Percentiles rank a stretch among this genome's conserved stretches.
These are phyloP conservation scores for Rosellinia necatrix DNA, from an alignment of 2,329 filamentous ascomycete genomes.

Conservation along the genomic window DNA sequence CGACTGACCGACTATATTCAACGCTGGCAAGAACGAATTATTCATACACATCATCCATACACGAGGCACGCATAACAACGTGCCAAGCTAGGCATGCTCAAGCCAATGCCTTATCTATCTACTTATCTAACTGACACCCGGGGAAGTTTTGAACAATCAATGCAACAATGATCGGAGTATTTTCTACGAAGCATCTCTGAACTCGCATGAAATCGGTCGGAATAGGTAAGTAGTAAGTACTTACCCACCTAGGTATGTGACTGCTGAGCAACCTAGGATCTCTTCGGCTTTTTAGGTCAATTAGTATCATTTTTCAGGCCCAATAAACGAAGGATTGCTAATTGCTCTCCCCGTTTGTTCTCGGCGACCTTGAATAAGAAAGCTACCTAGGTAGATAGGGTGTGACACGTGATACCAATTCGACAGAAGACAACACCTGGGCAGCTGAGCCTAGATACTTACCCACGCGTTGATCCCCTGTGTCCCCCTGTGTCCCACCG, in stretches of 20 bases:
- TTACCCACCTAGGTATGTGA: neutral
- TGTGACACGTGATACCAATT: neutral
- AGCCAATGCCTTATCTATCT: neutral
- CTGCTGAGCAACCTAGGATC: neutral
- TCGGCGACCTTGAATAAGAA: neutral
- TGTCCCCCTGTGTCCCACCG: no score
- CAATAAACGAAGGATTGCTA: neutral
- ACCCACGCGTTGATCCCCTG: no score
- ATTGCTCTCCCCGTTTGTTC: neutral
- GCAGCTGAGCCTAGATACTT: neutral
- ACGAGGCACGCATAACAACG: no score
- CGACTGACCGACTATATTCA: no score
- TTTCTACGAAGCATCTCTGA: neutral
- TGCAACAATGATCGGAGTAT: neutral
- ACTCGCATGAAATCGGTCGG: neutral
- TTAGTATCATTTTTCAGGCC: neutral
- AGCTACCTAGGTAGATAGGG: neutral
- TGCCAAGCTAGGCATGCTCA: no score
- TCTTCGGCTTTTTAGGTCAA: neutral
- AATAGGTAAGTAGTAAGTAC: neutral
- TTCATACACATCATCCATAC: no score
- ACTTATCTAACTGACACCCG: conserved; percentile 6
- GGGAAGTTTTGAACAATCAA: conserved; percentile 10
- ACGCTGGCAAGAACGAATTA: no score
- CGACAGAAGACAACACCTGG: neutral